These are phyloP conservation scores for Heterobasidion irregulare DNA, from an alignment of 1,284 basidiomycete species.

Conservation along the genomic window DNA sequence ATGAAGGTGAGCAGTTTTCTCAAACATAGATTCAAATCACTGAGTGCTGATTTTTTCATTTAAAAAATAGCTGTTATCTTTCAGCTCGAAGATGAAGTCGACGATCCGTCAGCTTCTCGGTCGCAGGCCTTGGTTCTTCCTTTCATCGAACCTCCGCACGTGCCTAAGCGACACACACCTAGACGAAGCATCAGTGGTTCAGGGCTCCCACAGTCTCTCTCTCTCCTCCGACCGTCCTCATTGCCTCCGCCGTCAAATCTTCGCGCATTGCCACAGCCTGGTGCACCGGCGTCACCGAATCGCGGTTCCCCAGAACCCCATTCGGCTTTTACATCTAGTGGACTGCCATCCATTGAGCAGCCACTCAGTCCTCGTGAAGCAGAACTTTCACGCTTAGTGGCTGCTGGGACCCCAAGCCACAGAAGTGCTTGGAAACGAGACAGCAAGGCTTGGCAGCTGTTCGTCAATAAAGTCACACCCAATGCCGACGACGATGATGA, in stretches of 20 bases:
- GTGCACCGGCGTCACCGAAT: neutral
- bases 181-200: slow-evolving; percentile 21
- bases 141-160: slow-evolving; percentile 14
- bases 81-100: slow-evolving; percentile 46
- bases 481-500: slow-evolving; percentile 22
- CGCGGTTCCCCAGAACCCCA: neutral
- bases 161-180: slow-evolving; percentile 14
- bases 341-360: neutral
- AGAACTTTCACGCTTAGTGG: slow-evolving; percentile 52
- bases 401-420: slow-evolving; percentile 62
- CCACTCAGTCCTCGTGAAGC: slow-evolving; percentile 37
- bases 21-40: no score
- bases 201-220: slow-evolving; percentile 47
- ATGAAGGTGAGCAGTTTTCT: slow-evolving; percentile 18
- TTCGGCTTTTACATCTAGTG: neutral
- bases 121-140: slow-evolving; percentile 9
- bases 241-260: slow-evolving; percentile 52
- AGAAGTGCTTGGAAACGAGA: slow-evolving; percentile 58
- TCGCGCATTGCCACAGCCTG: slow-evolving; percentile 21
- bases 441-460: slow-evolving; percentile 55
- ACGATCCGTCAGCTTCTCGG: slow-evolving; percentile 14
- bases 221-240: slow-evolving; percentile 56
- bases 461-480: slow-evolving; percentile 33
- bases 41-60: slow-evolving; percentile 5
- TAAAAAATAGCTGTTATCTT: slow-evolving; percentile 52